Evolutionary conservation across 2,329 filamentous ascomycete genomes (phyloP).

Genomic region (Colletotrichum tofieldiae): DNA sequence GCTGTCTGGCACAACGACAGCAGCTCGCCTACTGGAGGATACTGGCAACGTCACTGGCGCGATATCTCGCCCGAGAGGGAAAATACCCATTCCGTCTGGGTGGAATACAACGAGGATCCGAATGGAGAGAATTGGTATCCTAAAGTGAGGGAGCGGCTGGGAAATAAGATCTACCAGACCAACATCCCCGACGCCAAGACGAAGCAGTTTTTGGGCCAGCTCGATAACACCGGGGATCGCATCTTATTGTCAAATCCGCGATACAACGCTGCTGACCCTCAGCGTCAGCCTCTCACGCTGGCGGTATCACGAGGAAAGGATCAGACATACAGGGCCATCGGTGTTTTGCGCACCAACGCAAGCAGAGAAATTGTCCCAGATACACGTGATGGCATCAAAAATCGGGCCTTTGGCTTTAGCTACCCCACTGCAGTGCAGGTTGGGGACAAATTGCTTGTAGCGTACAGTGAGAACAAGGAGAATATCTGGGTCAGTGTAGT

Average conservation of each 20-base stretch:
- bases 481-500: conserved; percentile 49
- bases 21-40: conserved; percentile 43
- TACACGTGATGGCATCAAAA: conserved; percentile 46
- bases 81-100: conserved; percentile 46
- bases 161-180: conserved; percentile 45
- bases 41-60: conserved; percentile 49
- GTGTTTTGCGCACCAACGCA: conserved; percentile 47
- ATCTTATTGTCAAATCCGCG: conserved; percentile 45
- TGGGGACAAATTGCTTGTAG: conserved; percentile 44
- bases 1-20: conserved; percentile 46
- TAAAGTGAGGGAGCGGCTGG: conserved; percentile 34
- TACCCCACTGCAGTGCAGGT: conserved; percentile 47
- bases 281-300: conserved; percentile 45
- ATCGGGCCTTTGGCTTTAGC: conserved; percentile 45
- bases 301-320: conserved; percentile 41
- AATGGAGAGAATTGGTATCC: conserved; percentile 46
- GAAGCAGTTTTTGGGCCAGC: conserved; percentile 45
- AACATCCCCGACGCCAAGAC: conserved; percentile 47
- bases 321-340: conserved; percentile 38
- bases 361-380: conserved; percentile 45
- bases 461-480: conserved; percentile 49
- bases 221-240: conserved; percentile 33
- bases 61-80: conserved; percentile 45
- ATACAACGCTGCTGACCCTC: conserved; percentile 41
- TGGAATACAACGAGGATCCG: conserved; percentile 44